Evolutionary conservation across 495 filamentous ascomycete genomes (phyloP).

Genomic region (Penicillium diatomitis): DNA sequence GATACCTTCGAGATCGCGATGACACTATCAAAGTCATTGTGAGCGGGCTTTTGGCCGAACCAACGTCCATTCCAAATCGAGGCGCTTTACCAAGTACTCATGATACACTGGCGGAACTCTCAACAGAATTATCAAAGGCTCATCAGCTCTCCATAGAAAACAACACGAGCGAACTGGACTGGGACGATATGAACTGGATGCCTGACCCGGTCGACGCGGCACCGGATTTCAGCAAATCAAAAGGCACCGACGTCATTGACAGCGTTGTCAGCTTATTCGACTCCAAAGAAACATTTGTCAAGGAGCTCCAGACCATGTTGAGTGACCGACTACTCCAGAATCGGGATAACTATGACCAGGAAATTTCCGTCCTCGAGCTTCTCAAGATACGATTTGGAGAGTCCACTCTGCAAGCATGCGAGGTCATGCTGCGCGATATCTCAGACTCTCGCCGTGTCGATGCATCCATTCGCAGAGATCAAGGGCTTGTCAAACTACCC

Average conservation of each 20-base stretch:
- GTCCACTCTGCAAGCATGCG: conserved; percentile 72
- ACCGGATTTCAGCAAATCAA: conserved; percentile 82
- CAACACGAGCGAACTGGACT: conserved; percentile 66
- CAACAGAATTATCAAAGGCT: conserved; percentile 60
- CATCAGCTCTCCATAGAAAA: conserved; percentile 38
- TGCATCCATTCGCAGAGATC: conserved; percentile 46
- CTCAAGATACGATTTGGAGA: conserved; percentile 87
- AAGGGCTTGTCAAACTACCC: conserved; percentile 18
- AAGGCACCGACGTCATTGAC: conserved; percentile 83
- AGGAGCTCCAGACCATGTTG: conserved; percentile 80
- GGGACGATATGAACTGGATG: conserved; percentile 83
- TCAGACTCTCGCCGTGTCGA: conserved; percentile 72
- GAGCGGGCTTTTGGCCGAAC: conserved; percentile 68
- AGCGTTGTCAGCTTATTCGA: conserved; percentile 82
- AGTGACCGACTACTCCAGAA: conserved; percentile 70
- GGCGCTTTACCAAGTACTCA: conserved; percentile 15
- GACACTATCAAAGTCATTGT: conserved; percentile 87
- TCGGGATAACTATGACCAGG: conserved; percentile 63
- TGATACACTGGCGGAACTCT: conserved; percentile 65
- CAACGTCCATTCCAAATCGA: conserved; percentile 37
- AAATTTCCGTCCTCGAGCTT: conserved; percentile 72
- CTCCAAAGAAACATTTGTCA: conserved; percentile 80
- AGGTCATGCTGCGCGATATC: conserved; percentile 97
- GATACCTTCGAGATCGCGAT: conserved; percentile 86
- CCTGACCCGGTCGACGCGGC: conserved; percentile 90